These are phyloP conservation scores for Gossypium rotundifolium DNA, from an alignment of 345 rosid genomes.

Conservation along the genomic window DNA sequence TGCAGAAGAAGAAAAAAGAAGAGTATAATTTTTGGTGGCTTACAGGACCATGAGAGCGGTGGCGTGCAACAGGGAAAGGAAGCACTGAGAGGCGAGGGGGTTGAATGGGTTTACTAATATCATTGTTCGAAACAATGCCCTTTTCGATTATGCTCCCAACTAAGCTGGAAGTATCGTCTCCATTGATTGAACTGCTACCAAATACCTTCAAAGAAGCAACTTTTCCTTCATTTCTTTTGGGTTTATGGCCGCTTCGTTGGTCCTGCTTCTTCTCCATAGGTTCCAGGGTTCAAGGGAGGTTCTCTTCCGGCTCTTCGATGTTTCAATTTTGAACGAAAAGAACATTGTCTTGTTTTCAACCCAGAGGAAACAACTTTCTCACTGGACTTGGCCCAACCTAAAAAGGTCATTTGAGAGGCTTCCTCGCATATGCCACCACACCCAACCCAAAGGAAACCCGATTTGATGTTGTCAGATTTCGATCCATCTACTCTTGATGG, in stretches of 20 bases:
- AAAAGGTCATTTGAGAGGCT: neutral
- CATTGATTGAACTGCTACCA: slow-evolving; percentile 22
- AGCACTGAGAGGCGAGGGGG: slow-evolving; percentile 60
- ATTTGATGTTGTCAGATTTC: slow-evolving; percentile 19
- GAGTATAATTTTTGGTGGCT: slow-evolving; percentile 15
- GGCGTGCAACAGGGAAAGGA: slow-evolving; percentile 87
- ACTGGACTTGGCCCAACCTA: slow-evolving; percentile 1
- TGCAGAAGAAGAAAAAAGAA: neutral
- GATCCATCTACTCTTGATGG: slow-evolving; percentile 30
- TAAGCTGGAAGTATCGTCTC: slow-evolving; percentile 29
- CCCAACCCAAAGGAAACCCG: neutral
- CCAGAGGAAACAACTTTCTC: neutral
- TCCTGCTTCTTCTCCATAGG: slow-evolving; percentile 23
- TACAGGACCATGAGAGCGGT: slow-evolving; percentile 88
- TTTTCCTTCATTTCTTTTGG: neutral
- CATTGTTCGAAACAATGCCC: slow-evolving; percentile 33
- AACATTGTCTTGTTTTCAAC: neutral
- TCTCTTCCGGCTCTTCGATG: neutral
- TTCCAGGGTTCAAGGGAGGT: neutral
- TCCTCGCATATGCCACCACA: neutral
- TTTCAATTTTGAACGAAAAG: neutral
- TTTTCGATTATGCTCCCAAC: slow-evolving; percentile 73
- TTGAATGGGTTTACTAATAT: slow-evolving; percentile 26
- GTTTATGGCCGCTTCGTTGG: neutral
- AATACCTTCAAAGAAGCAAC: neutral